Conservation (phyloP, 225 moss, liverwort and hornwort genomes). For the Pseudisothecium myosuroides region DNA sequence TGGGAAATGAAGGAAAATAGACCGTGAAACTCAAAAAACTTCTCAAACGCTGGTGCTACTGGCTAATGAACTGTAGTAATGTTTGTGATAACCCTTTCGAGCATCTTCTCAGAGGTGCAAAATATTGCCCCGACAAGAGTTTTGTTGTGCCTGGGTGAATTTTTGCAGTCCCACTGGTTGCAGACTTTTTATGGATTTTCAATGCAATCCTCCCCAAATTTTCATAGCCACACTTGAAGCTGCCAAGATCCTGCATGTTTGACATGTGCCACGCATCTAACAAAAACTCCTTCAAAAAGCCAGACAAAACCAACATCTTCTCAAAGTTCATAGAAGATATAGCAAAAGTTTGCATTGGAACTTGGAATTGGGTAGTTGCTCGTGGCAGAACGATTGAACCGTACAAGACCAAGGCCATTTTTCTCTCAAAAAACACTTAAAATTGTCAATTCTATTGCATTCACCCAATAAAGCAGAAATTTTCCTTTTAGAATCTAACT, state of each 20-base stretch:
- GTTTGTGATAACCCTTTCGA: background rate
- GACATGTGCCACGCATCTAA: too few species aligned
- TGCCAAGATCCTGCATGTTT: fast-evolving
- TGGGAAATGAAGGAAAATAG: too few species aligned
- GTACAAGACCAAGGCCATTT: too few species aligned
- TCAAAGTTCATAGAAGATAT: background rate
- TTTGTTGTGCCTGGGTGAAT: fast-evolving
- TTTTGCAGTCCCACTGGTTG: fast-evolving
- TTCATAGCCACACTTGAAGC: background rate
- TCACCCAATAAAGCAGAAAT: too few species aligned
- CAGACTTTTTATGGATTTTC: background rate
- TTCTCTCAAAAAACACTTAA: too few species aligned
- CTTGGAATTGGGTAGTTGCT: fast-evolving
- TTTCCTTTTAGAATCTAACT: too few species aligned
- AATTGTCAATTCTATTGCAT: too few species aligned
- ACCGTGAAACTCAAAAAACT: too few species aligned
- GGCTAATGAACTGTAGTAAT: too few species aligned
- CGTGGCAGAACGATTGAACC: too few species aligned
- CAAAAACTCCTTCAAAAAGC: background rate
- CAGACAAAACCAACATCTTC: fast-evolving
- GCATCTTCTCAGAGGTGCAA: fast-evolving
- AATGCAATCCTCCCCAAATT: background rate
- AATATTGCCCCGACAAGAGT: background rate
- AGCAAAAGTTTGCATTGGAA: fast-evolving
- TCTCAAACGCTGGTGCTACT: too few species aligned